Evolutionary conservation across 2,329 filamentous ascomycete genomes (phyloP).

Genomic region (Aspergillus aculeatinus): DNA sequence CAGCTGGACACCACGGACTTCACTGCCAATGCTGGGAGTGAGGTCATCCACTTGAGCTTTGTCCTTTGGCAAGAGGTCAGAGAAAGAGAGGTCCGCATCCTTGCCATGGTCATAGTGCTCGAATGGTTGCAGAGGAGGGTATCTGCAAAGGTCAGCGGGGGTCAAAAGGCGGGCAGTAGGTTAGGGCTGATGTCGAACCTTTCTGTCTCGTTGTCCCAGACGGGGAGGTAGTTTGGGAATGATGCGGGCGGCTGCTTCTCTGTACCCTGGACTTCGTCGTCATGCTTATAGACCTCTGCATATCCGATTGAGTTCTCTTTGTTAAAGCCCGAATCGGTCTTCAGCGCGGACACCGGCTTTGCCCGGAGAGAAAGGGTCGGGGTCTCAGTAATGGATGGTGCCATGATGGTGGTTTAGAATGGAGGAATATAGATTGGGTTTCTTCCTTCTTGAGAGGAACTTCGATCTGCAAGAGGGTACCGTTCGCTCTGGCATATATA

Average conservation of each 20-base stretch:
- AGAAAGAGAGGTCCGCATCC: conserved; percentile 68
- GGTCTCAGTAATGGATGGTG: conserved; percentile 35
- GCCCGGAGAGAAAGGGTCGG: conserved; percentile 25
- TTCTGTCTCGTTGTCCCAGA: conserved; percentile 61
- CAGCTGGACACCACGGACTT: conserved; percentile 69
- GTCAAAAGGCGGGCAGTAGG: too few relatives aligned
- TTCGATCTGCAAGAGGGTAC: not conserved
- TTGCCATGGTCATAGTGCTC: conserved; percentile 73
- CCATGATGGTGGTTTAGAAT: conserved; percentile 26
- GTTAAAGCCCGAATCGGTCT: conserved; percentile 34
- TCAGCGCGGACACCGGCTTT: conserved; percentile 24
- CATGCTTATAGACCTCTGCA: conserved; percentile 40
- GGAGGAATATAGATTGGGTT: not conserved
- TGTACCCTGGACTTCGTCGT: conserved; percentile 55
- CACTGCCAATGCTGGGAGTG: conserved; percentile 72
- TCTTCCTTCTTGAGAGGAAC: not conserved
- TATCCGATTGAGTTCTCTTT: conserved; percentile 40
- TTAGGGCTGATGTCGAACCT: conserved; percentile 22
- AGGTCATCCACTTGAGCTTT: conserved; percentile 56
- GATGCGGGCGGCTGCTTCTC: conserved; percentile 55
- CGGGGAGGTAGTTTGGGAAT: conserved; percentile 72
- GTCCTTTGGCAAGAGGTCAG: conserved; percentile 61
- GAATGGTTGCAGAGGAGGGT: conserved; percentile 65
- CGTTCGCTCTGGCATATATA: conserved; percentile 10
- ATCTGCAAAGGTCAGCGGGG: conserved; percentile 38